These are phyloP conservation scores for Leptographium radiaticola DNA, from an alignment of 2,329 filamentous ascomycete genomes.

Conservation along the genomic window DNA sequence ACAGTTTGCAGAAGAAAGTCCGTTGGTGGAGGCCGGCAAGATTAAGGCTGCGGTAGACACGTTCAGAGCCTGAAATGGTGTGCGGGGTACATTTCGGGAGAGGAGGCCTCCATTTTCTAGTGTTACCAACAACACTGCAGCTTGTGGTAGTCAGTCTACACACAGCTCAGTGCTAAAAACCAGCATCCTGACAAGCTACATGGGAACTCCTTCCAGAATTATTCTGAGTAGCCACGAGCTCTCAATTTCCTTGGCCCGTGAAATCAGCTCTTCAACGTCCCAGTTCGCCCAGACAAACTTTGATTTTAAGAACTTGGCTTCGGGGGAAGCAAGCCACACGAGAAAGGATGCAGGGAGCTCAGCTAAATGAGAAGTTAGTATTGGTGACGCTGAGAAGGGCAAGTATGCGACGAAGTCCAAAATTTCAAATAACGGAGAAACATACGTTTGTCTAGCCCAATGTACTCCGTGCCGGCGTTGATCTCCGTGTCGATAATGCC, in stretches of 20 bases:
- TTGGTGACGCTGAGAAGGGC: not conserved
- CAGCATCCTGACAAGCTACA: not conserved
- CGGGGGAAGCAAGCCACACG: constrained; percentile 11
- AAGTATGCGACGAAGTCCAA: too few species aligned
- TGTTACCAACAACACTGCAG: too few species aligned
- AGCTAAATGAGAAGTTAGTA: not conserved
- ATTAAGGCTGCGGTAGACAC: too few species aligned
- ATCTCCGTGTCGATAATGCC: constrained; percentile 26
- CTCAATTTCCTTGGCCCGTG: not conserved
- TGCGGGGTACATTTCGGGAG: too few species aligned
- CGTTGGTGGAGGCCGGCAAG: too few species aligned
- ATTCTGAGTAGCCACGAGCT: not conserved
- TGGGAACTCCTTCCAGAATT: not conserved
- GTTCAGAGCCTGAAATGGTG: too few species aligned
- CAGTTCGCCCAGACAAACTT: constrained; percentile 11
- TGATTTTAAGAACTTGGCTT: constrained; percentile 10
- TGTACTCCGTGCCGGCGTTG: not conserved
- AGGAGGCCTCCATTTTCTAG: too few species aligned
- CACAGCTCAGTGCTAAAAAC: too few species aligned
- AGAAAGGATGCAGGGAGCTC: constrained; percentile 9
- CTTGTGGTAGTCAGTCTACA: too few species aligned
- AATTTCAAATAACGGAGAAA: not conserved
- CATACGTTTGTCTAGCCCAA: not conserved
- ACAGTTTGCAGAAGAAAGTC: too few species aligned
- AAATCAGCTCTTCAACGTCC: constrained; percentile 9